Conservation (phyloP, 805 yeast genomes). For the Yamadazyma scolyti region DNA sequence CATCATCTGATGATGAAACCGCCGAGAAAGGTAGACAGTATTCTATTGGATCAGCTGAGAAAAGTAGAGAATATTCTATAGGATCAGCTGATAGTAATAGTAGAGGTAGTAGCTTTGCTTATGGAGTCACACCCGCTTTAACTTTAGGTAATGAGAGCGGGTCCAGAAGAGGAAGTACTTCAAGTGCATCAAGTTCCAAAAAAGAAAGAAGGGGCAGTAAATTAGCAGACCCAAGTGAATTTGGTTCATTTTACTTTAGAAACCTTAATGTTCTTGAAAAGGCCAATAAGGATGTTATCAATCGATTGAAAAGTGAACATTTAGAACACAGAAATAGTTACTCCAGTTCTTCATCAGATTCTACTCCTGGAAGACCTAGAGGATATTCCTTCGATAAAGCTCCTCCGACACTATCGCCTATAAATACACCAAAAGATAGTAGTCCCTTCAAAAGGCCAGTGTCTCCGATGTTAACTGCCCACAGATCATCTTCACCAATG, state of each 20-base stretch:
- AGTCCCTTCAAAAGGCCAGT: slow-evolving; percentile 45
- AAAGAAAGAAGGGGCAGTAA: slow-evolving; percentile 73
- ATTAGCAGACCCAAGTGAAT: slow-evolving; percentile 69
- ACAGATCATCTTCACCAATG: slow-evolving; percentile 14
- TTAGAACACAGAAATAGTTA: slow-evolving; percentile 52
- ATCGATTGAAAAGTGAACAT: slow-evolving; percentile 81
- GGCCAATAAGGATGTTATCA: slow-evolving; percentile 90
- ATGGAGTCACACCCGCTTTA: too few relatives aligned
- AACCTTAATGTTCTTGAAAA: slow-evolving; percentile 87
- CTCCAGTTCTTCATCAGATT: slow-evolving; percentile 48
- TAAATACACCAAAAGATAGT: slow-evolving; percentile 16
- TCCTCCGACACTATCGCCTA: slow-evolving; percentile 2
- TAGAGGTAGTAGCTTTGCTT: slow-evolving; percentile 5
- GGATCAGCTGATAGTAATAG: too few relatives aligned
- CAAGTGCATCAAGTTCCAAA: slow-evolving; percentile 14
- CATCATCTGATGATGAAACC: slow-evolving; percentile 21
- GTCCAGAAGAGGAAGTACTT: slow-evolving; percentile 11
- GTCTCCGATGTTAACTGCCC: slow-evolving; percentile 32
- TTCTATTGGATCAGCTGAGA: too few relatives aligned
- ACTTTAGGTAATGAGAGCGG: slow-evolving; percentile 1
- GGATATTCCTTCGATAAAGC: slow-evolving; percentile 26
- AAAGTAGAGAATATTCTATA: too few relatives aligned
- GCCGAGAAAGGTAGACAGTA: background rate
- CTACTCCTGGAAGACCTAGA: slow-evolving; percentile 35
- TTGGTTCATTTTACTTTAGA: slow-evolving; percentile 90